These are phyloP conservation scores for Sporobolomyces pararoseus DNA, from an alignment of 768 basidiomycete species.

Conservation along the genomic window DNA sequence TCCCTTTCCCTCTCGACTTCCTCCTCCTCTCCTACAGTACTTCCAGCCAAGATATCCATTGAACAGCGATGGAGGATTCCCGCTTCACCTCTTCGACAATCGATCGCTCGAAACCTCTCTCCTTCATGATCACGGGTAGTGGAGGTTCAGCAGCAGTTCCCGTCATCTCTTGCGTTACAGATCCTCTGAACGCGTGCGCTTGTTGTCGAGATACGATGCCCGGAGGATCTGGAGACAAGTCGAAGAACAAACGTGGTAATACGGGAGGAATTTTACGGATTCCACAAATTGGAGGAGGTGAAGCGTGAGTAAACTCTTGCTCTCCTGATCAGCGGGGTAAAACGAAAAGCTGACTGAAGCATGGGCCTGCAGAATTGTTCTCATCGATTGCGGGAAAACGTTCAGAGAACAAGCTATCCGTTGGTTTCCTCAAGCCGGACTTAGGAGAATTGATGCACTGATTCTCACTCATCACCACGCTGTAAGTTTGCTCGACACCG, in stretches of 20 bases:
- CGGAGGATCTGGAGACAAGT: constrained; percentile 53
- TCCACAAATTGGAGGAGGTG: neutral
- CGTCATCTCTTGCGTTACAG: constrained; percentile 64
- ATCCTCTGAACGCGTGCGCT: constrained; percentile 57
- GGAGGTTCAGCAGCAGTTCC: constrained; percentile 50
- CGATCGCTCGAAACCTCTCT: constrained; percentile 7
- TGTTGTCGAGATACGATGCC: constrained; percentile 66
- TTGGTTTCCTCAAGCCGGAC: constrained; percentile 37
- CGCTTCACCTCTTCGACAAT: neutral
- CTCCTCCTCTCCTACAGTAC: neutral
- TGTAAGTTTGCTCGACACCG: neutral
- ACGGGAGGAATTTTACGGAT: constrained; percentile 67
- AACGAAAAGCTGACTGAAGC: neutral
- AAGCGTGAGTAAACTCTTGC: neutral
- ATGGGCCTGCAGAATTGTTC: constrained; percentile 25
- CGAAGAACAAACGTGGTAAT: constrained; percentile 73
- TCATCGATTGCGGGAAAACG: constrained; percentile 45
- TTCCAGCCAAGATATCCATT: too few species aligned
- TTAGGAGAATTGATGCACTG: constrained; percentile 67
- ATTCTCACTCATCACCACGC: constrained; percentile 62
- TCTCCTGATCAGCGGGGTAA: neutral
- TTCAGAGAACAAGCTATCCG: constrained; percentile 41
- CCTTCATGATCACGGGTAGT: constrained; percentile 16
- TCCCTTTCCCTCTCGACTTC: neutral
- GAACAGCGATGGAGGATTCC: neutral